phyloP scores from a whole-genome alignment of 257 asterid genomes.

The Sherardia arvensis region DNA sequence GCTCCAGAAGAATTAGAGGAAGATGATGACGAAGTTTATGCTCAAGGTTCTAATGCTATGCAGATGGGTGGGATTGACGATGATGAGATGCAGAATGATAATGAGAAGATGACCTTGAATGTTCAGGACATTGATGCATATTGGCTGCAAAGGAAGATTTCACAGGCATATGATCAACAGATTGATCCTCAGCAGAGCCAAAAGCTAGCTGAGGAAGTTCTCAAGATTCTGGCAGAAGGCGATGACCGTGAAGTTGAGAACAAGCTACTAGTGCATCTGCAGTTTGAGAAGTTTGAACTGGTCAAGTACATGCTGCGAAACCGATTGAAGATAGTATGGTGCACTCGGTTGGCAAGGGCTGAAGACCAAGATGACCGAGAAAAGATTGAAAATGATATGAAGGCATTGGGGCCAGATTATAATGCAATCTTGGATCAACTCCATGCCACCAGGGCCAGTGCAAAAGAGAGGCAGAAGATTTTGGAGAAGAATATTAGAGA shows the following conservation, averaged over 20 bases:
- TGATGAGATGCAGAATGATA: constrained; percentile 26
- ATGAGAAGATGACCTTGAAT: constrained; percentile 33
- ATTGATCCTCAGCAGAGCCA: constrained; percentile 40
- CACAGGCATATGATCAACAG: constrained; percentile 36
- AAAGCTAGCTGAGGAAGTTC: constrained; percentile 37
- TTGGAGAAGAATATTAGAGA: constrained; percentile 23
- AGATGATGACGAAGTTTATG: constrained; percentile 25
- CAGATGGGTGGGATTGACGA: constrained; percentile 42
- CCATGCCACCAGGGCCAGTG: constrained; percentile 27
- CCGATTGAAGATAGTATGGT: constrained; percentile 40
- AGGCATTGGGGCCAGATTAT: constrained; percentile 26
- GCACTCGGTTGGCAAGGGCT: constrained; percentile 39
- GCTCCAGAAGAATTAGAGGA: constrained; percentile 33
- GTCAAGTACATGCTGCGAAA: constrained; percentile 30
- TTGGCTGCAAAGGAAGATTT: constrained; percentile 41
- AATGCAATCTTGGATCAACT: constrained; percentile 31
- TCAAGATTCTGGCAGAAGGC: constrained; percentile 32
- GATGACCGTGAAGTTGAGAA: constrained; percentile 37
- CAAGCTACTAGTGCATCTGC: constrained; percentile 30
- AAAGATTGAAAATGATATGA: constrained; percentile 33
- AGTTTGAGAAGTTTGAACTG: constrained; percentile 29
- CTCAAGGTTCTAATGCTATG: constrained; percentile 25
- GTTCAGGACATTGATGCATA: constrained; percentile 44
- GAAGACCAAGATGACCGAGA: constrained; percentile 32
- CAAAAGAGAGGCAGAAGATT: constrained; percentile 21